These are phyloP conservation scores for Solanum bulbocastanum DNA, from an alignment of 257 asterid genomes.

Conservation along the genomic window DNA sequence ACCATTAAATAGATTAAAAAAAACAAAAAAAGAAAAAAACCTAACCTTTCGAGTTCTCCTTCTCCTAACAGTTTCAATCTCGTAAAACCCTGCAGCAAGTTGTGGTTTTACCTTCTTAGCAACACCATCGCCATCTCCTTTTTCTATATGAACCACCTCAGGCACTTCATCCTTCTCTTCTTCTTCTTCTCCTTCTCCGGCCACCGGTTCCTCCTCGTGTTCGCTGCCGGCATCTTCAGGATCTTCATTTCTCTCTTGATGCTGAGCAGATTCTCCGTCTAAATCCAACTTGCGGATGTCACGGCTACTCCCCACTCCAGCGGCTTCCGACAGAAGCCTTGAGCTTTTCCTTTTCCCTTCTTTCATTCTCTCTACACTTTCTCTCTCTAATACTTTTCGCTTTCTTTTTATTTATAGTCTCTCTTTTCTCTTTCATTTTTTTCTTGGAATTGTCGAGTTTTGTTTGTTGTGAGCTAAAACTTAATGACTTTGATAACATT, in stretches of 20 bases:
- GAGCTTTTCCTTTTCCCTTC: constrained; percentile 17
- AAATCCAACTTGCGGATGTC: neutral
- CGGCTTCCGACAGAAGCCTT: neutral
- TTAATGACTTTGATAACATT: too few relatives aligned
- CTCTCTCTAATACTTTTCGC: neutral
- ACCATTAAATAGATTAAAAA: neutral
- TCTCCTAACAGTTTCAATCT: constrained; percentile 25
- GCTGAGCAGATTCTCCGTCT: neutral
- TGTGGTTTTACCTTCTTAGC: constrained; percentile 8
- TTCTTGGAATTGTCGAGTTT: neutral
- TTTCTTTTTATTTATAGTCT: neutral
- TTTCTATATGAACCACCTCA: neutral
- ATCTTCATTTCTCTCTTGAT: neutral
- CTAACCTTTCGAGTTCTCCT: constrained; percentile 21
- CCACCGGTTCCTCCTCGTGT: neutral
- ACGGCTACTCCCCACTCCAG: neutral
- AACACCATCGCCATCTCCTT: neutral
- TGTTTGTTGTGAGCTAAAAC: neutral
- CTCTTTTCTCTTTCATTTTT: neutral
- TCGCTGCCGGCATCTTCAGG: neutral
- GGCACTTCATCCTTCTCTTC: neutral
- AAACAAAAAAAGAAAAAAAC: neutral
- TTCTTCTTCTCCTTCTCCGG: constrained; percentile 2
- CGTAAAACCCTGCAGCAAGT: constrained; percentile 31
- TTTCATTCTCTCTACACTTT: constrained; percentile 9